Conservation (phyloP, 1,139 yeast genomes). For the Williopsis jadinii region DNA sequence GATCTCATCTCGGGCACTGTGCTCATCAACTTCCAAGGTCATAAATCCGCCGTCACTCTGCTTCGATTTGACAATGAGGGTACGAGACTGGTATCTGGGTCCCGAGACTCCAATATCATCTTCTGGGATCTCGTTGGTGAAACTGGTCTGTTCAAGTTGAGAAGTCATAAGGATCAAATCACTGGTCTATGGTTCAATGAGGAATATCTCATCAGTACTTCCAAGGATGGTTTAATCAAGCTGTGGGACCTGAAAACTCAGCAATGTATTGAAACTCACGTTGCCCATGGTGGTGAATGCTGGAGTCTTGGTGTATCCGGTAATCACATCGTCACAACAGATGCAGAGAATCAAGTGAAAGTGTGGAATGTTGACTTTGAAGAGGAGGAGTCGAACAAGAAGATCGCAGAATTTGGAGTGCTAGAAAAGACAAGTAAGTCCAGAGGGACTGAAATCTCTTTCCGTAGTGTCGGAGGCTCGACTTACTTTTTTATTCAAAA, state of each 20-base stretch:
- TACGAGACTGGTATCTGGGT: slow-evolving; percentile 79
- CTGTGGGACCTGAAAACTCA: slow-evolving; percentile 88
- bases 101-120: slow-evolving; percentile 75
- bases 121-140: slow-evolving; percentile 96
- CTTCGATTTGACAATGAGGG: slow-evolving; percentile 74
- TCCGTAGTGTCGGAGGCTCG: slow-evolving; percentile 35
- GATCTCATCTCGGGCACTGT: slow-evolving; percentile 76
- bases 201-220: slow-evolving; percentile 66
- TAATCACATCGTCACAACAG: slow-evolving; percentile 56
- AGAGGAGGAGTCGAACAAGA: slow-evolving; percentile 40
- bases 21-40: slow-evolving; percentile 79
- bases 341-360: slow-evolving; percentile 76
- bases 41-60: slow-evolving; percentile 64
- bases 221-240: slow-evolving; percentile 88
- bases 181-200: slow-evolving; percentile 64
- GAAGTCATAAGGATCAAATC: slow-evolving; percentile 86
- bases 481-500: slow-evolving; percentile 65
- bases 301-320: slow-evolving; percentile 62
- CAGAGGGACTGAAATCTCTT: slow-evolving; percentile 58
- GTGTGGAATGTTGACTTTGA: slow-evolving; percentile 66
- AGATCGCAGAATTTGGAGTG: slow-evolving; percentile 55
- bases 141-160: slow-evolving; percentile 76
- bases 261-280: slow-evolving; percentile 90
- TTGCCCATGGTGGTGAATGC: slow-evolving; percentile 90
- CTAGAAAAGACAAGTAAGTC: slow-evolving; percentile 76